Conservation (phyloP, 2,329 filamentous ascomycete genomes). For the Colletotrichum viniferum region DNA sequence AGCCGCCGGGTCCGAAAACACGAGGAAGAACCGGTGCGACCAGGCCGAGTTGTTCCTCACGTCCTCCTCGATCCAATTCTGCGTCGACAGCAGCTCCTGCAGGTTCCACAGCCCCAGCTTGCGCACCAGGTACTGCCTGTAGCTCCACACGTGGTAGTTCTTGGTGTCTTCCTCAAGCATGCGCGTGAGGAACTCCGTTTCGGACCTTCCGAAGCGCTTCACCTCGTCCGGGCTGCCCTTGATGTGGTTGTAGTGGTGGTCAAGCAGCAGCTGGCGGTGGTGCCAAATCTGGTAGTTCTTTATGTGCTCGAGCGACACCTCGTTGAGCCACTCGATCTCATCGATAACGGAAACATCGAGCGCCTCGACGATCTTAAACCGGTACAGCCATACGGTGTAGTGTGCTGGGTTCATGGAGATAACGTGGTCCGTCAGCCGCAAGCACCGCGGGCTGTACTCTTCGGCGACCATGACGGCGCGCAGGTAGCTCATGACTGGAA, state of each 20-base stretch:
- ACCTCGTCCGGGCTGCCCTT: slow-evolving; percentile 54
- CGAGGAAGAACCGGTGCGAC: slow-evolving; percentile 96
- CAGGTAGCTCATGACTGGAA: slow-evolving; percentile 82
- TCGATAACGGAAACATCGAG: slow-evolving; percentile 68
- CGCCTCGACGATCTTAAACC: slow-evolving; percentile 76
- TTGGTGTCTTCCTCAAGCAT: slow-evolving; percentile 91
- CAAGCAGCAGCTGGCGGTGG: slow-evolving; percentile 69
- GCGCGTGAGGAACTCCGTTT: slow-evolving; percentile 74
- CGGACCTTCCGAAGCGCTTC: slow-evolving; percentile 64
- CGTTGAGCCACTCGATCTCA: slow-evolving; percentile 87
- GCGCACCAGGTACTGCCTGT: slow-evolving; percentile 74
- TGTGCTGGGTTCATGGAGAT: slow-evolving; percentile 95
- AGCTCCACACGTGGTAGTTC: slow-evolving; percentile 99
- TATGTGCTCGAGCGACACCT: slow-evolving; percentile 79
- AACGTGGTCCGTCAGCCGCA: slow-evolving; percentile 85
- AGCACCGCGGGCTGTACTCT: slow-evolving; percentile 79
- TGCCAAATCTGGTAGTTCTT: slow-evolving; percentile 99
- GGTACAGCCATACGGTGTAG: slow-evolving; percentile 98
- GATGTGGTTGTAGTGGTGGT: slow-evolving; percentile 63
- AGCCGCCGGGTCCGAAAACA: slow-evolving; percentile 69
- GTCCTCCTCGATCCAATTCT: slow-evolving; percentile 76
- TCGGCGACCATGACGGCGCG: slow-evolving; percentile 90
- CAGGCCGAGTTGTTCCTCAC: slow-evolving; percentile 96
- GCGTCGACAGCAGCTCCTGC: slow-evolving; percentile 72
- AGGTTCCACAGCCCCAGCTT: slow-evolving; percentile 74